These are phyloP conservation scores for Ophiostoma piceae DNA, from an alignment of 2,329 filamentous ascomycete species.

Conservation along the genomic window DNA sequence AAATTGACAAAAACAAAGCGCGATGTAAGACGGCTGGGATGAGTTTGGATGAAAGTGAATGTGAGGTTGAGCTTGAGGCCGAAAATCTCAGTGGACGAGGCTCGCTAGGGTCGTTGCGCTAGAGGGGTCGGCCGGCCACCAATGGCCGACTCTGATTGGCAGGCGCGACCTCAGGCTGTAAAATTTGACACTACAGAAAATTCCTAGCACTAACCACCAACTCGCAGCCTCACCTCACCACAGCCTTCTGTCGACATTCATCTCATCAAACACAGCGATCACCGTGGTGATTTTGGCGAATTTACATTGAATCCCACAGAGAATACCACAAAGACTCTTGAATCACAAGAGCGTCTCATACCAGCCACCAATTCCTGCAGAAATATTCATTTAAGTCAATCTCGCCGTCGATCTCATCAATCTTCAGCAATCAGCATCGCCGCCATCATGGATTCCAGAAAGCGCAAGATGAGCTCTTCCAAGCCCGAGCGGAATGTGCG, in stretches of 20 bases:
- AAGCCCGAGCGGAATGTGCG: slow-evolving; percentile 43
- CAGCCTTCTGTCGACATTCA: not conserved
- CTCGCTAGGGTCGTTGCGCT: not conserved
- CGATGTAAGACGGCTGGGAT: no score
- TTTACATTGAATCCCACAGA: not conserved
- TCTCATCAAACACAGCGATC: not conserved
- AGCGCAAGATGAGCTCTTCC: slow-evolving; percentile 38
- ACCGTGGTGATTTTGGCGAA: not conserved
- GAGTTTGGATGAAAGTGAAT: no score
- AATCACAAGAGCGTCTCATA: not conserved
- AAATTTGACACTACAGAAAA: slow-evolving; percentile 4
- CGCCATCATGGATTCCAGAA: slow-evolving; percentile 36
- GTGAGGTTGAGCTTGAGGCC: not conserved
- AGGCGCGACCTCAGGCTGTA: not conserved
- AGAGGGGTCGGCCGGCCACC: not conserved
- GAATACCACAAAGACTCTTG: not conserved
- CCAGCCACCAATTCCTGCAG: not conserved
- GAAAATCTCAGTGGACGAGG: not conserved
- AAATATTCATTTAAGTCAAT: not conserved
- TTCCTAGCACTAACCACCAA: not conserved
- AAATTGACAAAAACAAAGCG: not conserved
- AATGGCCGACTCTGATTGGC: slow-evolving; percentile 12
- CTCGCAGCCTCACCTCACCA: not conserved
- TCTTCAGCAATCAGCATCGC: not conserved
- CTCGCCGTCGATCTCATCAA: not conserved